These are phyloP conservation scores for Lithospermum erythrorhizon DNA, from an alignment of 257 asterid genomes.

Conservation along the genomic window DNA sequence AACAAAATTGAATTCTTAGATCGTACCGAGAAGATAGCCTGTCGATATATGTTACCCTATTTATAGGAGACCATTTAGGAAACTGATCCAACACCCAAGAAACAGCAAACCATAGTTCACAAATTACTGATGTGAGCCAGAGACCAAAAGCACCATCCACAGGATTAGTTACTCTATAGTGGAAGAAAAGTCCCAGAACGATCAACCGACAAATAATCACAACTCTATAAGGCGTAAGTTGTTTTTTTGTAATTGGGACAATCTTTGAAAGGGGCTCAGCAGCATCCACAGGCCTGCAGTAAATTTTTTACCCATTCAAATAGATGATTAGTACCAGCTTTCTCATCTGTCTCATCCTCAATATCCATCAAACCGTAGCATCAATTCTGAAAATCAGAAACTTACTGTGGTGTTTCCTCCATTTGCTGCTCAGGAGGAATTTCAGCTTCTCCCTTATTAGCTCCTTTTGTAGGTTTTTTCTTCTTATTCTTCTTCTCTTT, in stretches of 20 bases:
- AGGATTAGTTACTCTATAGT: constrained; percentile 84
- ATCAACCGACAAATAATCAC: constrained; percentile 72
- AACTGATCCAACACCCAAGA: constrained; percentile 98
- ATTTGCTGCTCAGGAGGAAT: constrained; percentile 62
- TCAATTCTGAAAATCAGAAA: constrained; percentile 3
- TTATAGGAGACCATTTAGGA: constrained; percentile 90
- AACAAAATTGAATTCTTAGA: background rate
- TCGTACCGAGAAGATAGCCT: constrained; percentile 71
- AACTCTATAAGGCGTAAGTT: constrained; percentile 55
- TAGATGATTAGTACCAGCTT: too few relatives aligned
- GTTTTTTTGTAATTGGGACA: constrained; percentile 65
- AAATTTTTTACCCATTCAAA: background rate
- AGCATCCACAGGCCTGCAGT: constrained; percentile 63
- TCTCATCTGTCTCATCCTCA: background rate
- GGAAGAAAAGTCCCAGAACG: constrained; percentile 67
- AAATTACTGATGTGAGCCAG: constrained; percentile 90
- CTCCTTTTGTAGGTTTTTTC: constrained; percentile 39
- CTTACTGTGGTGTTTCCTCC: constrained; percentile 77
- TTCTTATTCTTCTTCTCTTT: constrained; percentile 86
- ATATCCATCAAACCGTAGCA: background rate
- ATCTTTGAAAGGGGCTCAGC: constrained; percentile 62
- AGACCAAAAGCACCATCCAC: constrained; percentile 81
- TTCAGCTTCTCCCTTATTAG: constrained; percentile 36
- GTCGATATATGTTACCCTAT: constrained; percentile 67
- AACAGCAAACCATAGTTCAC: constrained; percentile 97